phyloP scores from a whole-genome alignment of 768 basidiomycete species.

The Pleurotus citrinopileatus region DNA sequence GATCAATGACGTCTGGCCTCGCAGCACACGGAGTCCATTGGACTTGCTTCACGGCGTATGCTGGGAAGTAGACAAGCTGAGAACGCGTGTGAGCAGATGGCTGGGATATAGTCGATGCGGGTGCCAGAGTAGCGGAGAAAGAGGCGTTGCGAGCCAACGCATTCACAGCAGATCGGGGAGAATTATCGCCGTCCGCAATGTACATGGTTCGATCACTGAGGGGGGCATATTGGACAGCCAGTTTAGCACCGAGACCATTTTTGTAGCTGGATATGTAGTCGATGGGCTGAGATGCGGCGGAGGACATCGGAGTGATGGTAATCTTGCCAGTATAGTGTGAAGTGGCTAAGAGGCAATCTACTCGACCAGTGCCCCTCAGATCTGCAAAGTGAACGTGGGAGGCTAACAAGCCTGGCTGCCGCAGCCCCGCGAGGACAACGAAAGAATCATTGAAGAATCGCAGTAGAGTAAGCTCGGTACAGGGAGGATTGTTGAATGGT shows the following conservation, averaged over 20 bases:
- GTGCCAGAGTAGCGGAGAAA: constrained; percentile 5
- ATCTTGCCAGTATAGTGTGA: background rate
- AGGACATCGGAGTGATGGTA: background rate
- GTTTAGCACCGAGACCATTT: constrained; percentile 10
- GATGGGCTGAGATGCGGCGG: constrained; percentile 3
- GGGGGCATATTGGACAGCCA: background rate
- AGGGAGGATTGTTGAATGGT: background rate
- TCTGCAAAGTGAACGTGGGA: background rate
- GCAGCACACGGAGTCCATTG: constrained; percentile 8
- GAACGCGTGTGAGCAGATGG: constrained; percentile 7
- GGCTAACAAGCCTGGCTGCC: background rate
- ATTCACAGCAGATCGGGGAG: constrained; percentile 6
- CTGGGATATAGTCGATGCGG: constrained; percentile 8
- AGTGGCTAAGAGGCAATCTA: background rate
- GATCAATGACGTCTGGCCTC: constrained; percentile 6
- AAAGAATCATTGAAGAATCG: background rate
- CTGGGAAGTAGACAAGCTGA: constrained; percentile 13
- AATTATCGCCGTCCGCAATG: background rate
- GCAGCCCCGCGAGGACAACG: background rate
- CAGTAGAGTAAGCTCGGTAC: background rate
- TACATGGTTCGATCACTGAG: background rate
- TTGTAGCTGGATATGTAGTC: constrained; percentile 9
- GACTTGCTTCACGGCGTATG: constrained; percentile 13
- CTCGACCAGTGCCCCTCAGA: background rate
- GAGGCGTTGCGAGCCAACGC: constrained; percentile 13